Base-by-base conservation (phyloP, 75 land plant species). In the Pseudotsuga menziesii region DNA sequence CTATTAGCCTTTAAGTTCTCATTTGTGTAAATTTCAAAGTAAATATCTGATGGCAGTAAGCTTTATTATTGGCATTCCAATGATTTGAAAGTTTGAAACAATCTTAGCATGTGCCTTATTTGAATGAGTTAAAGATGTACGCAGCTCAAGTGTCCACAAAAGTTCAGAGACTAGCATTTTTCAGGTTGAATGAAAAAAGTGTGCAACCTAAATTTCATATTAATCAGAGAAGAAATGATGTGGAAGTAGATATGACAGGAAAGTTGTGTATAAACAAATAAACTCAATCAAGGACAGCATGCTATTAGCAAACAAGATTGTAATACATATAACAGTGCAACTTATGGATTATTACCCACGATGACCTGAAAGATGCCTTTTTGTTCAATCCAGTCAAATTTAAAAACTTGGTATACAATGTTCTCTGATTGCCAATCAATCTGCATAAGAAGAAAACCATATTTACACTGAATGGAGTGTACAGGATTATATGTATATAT, bases 371-470 rank as follows among this genome's bases (percentile, higher is more conserved):
- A 36, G 9, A 41, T 41, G 41, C 36, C 20, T 19, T 67, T 44
- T 16, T 67, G 48, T 67, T 19, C 20, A 74, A 56, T 26, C 36
- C 9, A 74, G 61, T 22, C 12, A 61, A 74, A 74, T 74, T 22
- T n/a, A 61, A 8, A 74, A 56, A 14, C 41, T 39, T 29, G 32
- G 0, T 29, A 29, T 29, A 29, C 32, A 4, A 9, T 48, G 54
- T 39, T 36, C 36, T 39, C 0, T 2, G 3, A 67, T 67, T 39
- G 48, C 22, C 12, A 36, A 36, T 39, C 2, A 67, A 39, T 36
- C 41, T 39, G 20, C 35, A 27, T 32, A 4, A 63, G 26, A 48
- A 48, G 54, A 14, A 4, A 5, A 20, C 32, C 26, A 63, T 26
- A 7, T 67, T 39, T 39, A n/a, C 54, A 69, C n/a, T 35, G 41